phyloP scores from a whole-genome alignment of 495 filamentous ascomycete genomes.

The Hypoxylon cercidicola region DNA sequence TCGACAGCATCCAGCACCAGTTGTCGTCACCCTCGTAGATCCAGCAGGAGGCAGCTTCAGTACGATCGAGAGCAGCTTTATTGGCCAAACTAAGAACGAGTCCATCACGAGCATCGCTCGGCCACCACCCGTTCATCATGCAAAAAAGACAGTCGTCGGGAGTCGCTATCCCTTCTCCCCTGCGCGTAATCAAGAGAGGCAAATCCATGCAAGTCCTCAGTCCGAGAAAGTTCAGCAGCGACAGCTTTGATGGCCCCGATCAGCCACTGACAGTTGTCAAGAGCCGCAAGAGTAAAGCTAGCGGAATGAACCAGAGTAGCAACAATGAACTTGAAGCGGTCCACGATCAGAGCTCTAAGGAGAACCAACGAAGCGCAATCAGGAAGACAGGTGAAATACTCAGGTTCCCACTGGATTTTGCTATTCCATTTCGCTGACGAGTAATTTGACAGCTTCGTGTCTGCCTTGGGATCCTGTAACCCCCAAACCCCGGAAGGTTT shows the following conservation, averaged over 20 bases:
- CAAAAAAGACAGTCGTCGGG: slow-evolving; percentile 13
- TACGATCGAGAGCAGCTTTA: slow-evolving; percentile 45
- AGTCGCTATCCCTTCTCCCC: slow-evolving; percentile 38
- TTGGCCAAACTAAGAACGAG: slow-evolving; percentile 42
- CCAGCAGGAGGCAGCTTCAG: slow-evolving; percentile 21
- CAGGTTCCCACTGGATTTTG: neutral
- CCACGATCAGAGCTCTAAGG: slow-evolving; percentile 3
- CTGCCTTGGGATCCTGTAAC: slow-evolving; percentile 10
- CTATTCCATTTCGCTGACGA: slow-evolving; percentile 3
- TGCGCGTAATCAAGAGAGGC: slow-evolving; percentile 45
- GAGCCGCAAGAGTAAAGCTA: slow-evolving; percentile 26
- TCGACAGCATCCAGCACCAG: slow-evolving; percentile 26
- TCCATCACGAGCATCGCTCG: slow-evolving; percentile 12
- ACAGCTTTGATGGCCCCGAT: slow-evolving; percentile 36
- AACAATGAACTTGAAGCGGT: neutral
- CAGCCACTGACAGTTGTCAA: slow-evolving; percentile 42
- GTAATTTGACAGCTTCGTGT: slow-evolving; percentile 11
- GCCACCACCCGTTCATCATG: slow-evolving; percentile 30
- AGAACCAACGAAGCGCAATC: slow-evolving; percentile 1
- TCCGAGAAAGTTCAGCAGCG: slow-evolving; percentile 37
- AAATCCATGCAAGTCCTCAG: slow-evolving; percentile 43
- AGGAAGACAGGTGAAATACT: slow-evolving; percentile 16
- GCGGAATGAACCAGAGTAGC: neutral
- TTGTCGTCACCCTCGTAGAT: slow-evolving; percentile 5
- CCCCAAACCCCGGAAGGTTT: slow-evolving; percentile 18